A percentile compares a stretch with the other conserved stretches of the same genome.
Evolutionary conservation across 345 rosid genomes (phyloP).

Genomic region (Citropsis articulata): DNA sequence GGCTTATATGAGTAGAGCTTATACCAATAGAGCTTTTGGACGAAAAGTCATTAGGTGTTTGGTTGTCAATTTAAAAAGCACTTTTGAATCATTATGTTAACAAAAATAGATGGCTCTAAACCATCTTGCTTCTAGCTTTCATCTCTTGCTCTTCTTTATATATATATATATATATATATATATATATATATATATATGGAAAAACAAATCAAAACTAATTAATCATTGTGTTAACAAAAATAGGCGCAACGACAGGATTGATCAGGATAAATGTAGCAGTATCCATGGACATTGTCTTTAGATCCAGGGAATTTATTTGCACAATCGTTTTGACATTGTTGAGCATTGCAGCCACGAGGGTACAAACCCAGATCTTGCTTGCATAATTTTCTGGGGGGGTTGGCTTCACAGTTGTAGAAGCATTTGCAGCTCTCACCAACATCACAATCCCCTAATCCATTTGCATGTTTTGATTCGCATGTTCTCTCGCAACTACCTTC

Average conservation of each 20-base stretch:
- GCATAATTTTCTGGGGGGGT: no score
- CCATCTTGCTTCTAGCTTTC: no score
- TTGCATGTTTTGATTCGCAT: neutral
- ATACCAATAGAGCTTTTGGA: no score
- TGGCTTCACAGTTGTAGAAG: neutral
- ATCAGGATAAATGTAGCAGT: neutral
- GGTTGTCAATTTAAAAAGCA: no score
- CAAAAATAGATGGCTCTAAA: no score
- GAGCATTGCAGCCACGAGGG: neutral
- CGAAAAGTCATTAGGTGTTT: no score
- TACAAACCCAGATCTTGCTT: neutral
- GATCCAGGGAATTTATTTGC: neutral
- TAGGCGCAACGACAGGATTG: neutral
- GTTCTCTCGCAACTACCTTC: neutral
- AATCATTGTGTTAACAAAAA: neutral
- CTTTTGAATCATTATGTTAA: no score
- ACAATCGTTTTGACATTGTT: neutral
- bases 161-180: no score
- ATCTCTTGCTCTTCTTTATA: no score
- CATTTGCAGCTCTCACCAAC: neutral
- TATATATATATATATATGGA: no score
- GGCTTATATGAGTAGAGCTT: no score
- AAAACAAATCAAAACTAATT: no score
- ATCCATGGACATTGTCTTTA: neutral
- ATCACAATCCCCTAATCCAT: neutral